Evolutionary conservation across 345 rosid species (phyloP).

Genomic region (Carallia brachiata): DNA sequence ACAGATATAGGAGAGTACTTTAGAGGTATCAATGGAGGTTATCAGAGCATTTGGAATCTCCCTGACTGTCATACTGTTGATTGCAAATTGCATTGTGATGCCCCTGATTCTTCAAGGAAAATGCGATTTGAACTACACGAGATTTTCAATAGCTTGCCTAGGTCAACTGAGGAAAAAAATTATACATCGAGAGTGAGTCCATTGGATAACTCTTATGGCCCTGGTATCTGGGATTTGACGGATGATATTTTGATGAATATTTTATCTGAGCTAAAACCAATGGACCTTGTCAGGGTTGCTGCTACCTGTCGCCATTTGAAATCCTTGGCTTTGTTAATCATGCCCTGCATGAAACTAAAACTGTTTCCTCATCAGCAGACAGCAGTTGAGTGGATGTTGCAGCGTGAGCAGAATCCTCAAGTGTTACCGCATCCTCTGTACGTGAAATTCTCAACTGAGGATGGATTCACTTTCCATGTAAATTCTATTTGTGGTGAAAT

Average conservation of each 20-base stretch:
- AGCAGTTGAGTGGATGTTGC: slow-evolving; percentile 93
- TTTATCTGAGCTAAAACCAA: slow-evolving; percentile 47
- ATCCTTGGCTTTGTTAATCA: slow-evolving; percentile 58
- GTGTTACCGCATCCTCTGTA: slow-evolving; percentile 70
- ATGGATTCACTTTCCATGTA: slow-evolving; percentile 63
- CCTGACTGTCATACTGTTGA: slow-evolving; percentile 79
- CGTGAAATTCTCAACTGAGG: slow-evolving; percentile 56
- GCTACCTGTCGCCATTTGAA: slow-evolving; percentile 74
- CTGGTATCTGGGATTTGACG: slow-evolving; percentile 72
- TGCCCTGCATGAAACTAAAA: slow-evolving; percentile 89
- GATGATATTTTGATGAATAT: slow-evolving; percentile 68
- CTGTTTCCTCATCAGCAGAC: slow-evolving; percentile 92
- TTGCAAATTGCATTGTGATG: slow-evolving; percentile 56
- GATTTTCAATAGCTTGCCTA: slow-evolving; percentile 72
- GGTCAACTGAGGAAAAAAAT: slow-evolving; percentile 30
- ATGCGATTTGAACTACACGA: slow-evolving; percentile 73
- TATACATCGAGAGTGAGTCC: slow-evolving; percentile 51
- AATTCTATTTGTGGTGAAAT: slow-evolving; percentile 72
- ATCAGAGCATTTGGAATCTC: slow-evolving; percentile 50
- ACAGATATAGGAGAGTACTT: slow-evolving; percentile 33
- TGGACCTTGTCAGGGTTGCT: slow-evolving; percentile 65
- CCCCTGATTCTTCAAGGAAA: slow-evolving; percentile 48
- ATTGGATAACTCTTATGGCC: slow-evolving; percentile 24
- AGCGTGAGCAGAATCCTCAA: slow-evolving; percentile 67
- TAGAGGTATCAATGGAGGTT: slow-evolving; percentile 30